Percentiles rank a stretch among this genome's conserved stretches.
Conservation (phyloP, 2,329 filamentous ascomycete genomes). For the Exophiala viscosa region DNA sequence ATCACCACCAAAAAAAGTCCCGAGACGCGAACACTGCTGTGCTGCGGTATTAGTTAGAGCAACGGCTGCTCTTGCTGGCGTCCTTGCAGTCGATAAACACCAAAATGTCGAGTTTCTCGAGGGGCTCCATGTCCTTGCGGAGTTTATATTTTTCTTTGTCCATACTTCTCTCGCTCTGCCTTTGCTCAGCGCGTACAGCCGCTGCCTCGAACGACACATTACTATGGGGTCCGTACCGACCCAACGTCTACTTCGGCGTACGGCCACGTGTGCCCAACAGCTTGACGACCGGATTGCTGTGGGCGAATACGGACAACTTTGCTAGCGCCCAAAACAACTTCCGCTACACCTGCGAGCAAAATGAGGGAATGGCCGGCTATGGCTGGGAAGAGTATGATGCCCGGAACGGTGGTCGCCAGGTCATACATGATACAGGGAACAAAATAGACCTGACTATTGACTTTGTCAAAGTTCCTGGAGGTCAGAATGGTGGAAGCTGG, state of each 20-base stretch:
- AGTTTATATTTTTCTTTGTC: not conserved
- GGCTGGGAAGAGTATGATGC: conserved; percentile 98
- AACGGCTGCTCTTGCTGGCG: not conserved
- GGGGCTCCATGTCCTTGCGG: conserved; percentile 1
- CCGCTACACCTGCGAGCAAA: conserved; percentile 92
- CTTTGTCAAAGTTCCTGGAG: conserved; percentile 89
- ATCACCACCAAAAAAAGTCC: not conserved
- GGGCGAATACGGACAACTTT: conserved; percentile 81
- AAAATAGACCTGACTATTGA: conserved; percentile 85
- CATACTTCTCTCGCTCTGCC: conserved; percentile 10
- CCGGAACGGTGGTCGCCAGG: conserved; percentile 78
- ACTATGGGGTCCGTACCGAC: conserved; percentile 92
- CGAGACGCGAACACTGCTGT: not conserved
- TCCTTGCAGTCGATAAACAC: not conserved
- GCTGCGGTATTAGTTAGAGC: not conserved
- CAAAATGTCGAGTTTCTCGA: conserved; percentile 14
- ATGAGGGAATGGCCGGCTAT: conserved; percentile 90
- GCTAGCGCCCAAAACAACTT: conserved; percentile 42
- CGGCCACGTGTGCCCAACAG: conserved; percentile 77
- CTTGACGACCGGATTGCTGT: conserved; percentile 78
- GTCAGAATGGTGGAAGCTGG: conserved; percentile 84
- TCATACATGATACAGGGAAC: conserved; percentile 86
- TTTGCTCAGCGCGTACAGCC: not conserved
- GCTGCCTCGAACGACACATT: conserved; percentile 67
- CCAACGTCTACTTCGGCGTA: conserved; percentile 91